phyloP scores from a whole-genome alignment of 352 stramenopile species.

The Pythium pyrilobum region DNA sequence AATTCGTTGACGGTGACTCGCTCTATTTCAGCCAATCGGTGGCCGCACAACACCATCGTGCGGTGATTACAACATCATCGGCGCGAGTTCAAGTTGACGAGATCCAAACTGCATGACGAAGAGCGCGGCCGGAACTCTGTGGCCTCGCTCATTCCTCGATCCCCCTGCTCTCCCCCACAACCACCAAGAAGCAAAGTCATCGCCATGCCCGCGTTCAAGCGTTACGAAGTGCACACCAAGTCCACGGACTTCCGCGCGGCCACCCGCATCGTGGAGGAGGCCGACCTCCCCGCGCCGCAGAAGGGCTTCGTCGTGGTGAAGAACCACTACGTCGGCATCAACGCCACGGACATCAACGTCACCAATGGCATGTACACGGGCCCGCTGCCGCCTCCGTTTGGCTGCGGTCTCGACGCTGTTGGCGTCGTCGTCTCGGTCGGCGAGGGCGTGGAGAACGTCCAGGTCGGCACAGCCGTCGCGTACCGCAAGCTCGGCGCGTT shows the following conservation, averaged over 20 bases:
- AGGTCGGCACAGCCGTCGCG: constrained; percentile 37
- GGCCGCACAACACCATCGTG: too few relatives aligned
- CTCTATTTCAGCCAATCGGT: too few relatives aligned
- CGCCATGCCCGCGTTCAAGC: not conserved
- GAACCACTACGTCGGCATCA: too few relatives aligned
- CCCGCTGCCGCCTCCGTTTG: constrained; percentile 28
- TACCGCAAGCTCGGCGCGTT: constrained; percentile 53
- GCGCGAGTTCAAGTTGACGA: too few relatives aligned
- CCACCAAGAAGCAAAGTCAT: too few relatives aligned
- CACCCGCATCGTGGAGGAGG: constrained; percentile 14
- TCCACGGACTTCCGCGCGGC: constrained; percentile 18
- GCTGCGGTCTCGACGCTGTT: constrained; percentile 37
- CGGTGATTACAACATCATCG: too few relatives aligned
- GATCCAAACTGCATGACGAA: too few relatives aligned
- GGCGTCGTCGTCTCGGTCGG: constrained; percentile 33
- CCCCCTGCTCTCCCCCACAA: too few relatives aligned
- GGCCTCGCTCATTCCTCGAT: too few relatives aligned
- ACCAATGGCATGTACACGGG: constrained; percentile 44
- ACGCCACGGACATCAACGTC: constrained; percentile 31
- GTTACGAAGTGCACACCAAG: not conserved
- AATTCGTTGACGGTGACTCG: too few relatives aligned
- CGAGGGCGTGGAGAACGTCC: constrained; percentile 37
- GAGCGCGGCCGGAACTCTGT: too few relatives aligned
- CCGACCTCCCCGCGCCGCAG: not conserved
- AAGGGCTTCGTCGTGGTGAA: not conserved